phyloP scores from a whole-genome alignment of 768 basidiomycete genomes.

The Xanthoconium purpureum region DNA sequence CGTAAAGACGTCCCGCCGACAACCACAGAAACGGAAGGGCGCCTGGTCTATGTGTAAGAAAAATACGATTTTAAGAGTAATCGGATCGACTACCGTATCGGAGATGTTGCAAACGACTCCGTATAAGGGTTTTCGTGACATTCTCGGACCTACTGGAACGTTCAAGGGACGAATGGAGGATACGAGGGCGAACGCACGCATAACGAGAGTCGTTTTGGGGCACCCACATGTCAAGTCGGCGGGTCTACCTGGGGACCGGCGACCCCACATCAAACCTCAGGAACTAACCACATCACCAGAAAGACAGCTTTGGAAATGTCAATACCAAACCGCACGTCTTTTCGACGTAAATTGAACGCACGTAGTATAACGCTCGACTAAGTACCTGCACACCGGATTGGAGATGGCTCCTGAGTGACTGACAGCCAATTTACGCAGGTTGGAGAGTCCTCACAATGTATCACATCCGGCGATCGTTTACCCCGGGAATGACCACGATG shows the following conservation, averaged over 20 bases:
- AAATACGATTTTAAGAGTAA: constrained; percentile 1
- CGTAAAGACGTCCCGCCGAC: constrained; percentile 10
- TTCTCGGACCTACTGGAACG: constrained; percentile 19
- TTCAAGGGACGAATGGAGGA: constrained; percentile 18
- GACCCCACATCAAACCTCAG: constrained; percentile 7
- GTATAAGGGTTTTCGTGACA: not conserved
- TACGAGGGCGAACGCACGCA: constrained; percentile 3
- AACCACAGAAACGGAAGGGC: constrained; percentile 10
- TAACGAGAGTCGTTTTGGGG: constrained; percentile 20
- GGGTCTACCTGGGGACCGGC: not conserved
- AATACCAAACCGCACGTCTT: constrained; percentile 1
- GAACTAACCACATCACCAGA: not conserved
- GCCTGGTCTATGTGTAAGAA: constrained; percentile 9
- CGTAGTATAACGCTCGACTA: not conserved
- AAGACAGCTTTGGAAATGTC: constrained; percentile 9
- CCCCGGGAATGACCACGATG: not conserved
- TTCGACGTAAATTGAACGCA: constrained; percentile 23
- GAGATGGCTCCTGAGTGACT: constrained; percentile 4
- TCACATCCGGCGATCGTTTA: constrained; percentile 9
- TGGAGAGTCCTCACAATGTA: not conserved
- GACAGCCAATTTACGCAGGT: constrained; percentile 7
- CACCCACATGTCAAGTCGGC: constrained; percentile 21
- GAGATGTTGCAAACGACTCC: constrained; percentile 2
- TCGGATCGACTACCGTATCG: not conserved
- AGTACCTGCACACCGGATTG: not conserved